Percentiles rank a stretch among this genome's conserved stretches.
These are phyloP conservation scores for grape (Vitis vinifera) DNA, from an alignment of 164 flowering plant genomes.

Conservation along the genomic window ASM3070453v1 NC_081822.1:1970001-1970500, in stretches of 20 bases:
- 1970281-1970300: no score
- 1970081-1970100: slow-evolving; percentile 35
- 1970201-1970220: background rate
- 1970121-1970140: slow-evolving; percentile 81
- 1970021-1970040: background rate
- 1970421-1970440: no score
- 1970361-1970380: no score
- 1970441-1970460: no score
- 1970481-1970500: no score
- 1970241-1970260: background rate
- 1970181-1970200: background rate
- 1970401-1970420: no score
- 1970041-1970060: background rate
- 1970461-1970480: no score
- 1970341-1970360: no score
- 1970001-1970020: slow-evolving; percentile 71
- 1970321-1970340: no score
- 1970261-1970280: no score
- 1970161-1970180: background rate
- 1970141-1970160: slow-evolving; percentile 67
- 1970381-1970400: no score
- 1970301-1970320: no score
- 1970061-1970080: background rate
- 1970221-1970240: background rate
- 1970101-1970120: slow-evolving; percentile 68